Percentiles rank a stretch among this genome's conserved stretches.
Evolutionary conservation across 371 early-diverging fungal species (phyloP).

Genomic region (Mortierella sp.): DNA sequence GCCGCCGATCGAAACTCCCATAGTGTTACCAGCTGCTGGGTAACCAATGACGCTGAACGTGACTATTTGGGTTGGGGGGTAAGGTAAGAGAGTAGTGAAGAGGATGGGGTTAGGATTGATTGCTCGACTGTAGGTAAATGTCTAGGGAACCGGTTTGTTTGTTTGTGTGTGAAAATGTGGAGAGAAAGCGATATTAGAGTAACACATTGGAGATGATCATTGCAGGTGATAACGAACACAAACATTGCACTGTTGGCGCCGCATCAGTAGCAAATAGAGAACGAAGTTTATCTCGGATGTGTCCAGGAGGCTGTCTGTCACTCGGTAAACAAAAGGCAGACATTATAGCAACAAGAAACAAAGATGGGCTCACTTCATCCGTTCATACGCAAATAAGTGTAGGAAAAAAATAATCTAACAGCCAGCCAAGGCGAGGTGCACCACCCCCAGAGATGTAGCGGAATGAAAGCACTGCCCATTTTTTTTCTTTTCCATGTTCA

Average conservation of each 20-base stretch:
- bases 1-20: conserved; percentile 42
- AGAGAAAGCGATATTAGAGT: neutral
- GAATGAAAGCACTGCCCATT: neutral
- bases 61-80: conserved; percentile 22
- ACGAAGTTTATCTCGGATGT: neutral
- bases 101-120: neutral
- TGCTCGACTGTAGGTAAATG: neutral
- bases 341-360: neutral
- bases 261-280: neutral
- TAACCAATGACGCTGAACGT: conserved; percentile 51
- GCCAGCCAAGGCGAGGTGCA: neutral
- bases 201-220: neutral
- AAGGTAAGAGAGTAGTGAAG: neutral
- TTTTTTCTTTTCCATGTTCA: neutral
- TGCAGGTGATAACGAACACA: neutral
- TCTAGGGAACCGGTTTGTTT: neutral
- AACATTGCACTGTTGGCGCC: neutral
- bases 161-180: neutral
- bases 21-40: conserved; percentile 19
- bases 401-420: neutral
- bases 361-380: neutral
- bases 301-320: neutral
- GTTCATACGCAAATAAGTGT: neutral
- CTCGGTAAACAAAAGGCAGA: neutral
- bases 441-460: neutral